Conservation (phyloP, 2,329 filamentous ascomycete species). For the Paecilomyces fulvus region DNA sequence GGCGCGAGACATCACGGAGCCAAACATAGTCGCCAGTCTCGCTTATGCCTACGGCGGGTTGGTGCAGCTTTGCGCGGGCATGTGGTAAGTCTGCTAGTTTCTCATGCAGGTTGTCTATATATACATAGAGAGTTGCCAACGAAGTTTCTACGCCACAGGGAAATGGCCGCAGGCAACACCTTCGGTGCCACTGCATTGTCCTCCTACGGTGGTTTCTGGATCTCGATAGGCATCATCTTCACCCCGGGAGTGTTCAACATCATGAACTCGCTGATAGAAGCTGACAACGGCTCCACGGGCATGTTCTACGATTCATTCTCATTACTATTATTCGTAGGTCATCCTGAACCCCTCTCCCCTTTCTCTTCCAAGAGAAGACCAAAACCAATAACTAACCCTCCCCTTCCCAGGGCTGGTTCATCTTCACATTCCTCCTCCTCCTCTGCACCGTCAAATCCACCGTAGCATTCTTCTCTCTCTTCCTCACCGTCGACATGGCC, state of each 20-base stretch:
- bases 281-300: slow-evolving; percentile 25
- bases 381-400: neutral
- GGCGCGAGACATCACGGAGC: slow-evolving; percentile 47
- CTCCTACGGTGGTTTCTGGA: slow-evolving; percentile 74
- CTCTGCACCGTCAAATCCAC: slow-evolving; percentile 66
- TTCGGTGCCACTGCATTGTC: slow-evolving; percentile 69
- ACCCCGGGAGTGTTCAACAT: slow-evolving; percentile 57
- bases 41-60: slow-evolving; percentile 65
- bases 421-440: slow-evolving; percentile 66
- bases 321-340: slow-evolving; percentile 54
- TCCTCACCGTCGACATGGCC: slow-evolving; percentile 63
- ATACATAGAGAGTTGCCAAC: neutral
- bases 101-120: neutral
- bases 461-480: slow-evolving; percentile 65
- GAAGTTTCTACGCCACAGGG: slow-evolving; percentile 42
- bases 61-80: slow-evolving; percentile 67
- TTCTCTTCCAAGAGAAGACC: neutral
- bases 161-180: slow-evolving; percentile 71
- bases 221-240: slow-evolving; percentile 60
- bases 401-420: slow-evolving; percentile 56
- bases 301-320: slow-evolving; percentile 52
- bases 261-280: slow-evolving; percentile 34
- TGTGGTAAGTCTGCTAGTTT: slow-evolving; percentile 52
- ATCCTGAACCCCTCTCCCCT: neutral
- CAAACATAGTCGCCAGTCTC: slow-evolving; percentile 58